Evolutionary conservation across 2,329 filamentous ascomycete species (phyloP).

Genomic region (Trichoderma asperellum): DNA sequence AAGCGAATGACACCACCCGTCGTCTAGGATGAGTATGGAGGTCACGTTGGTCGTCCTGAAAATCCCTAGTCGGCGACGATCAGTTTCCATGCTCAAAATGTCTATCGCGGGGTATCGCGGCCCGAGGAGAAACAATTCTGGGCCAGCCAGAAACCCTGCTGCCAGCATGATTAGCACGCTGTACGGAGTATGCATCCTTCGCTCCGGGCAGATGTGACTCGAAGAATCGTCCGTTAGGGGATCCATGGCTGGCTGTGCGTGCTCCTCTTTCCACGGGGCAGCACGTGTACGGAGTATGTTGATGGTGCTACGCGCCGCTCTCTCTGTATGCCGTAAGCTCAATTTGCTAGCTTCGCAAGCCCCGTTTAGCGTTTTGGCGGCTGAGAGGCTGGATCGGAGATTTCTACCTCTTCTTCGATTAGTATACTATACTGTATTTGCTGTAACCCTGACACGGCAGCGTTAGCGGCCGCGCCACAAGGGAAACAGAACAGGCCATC

Average conservation of each 20-base stretch:
- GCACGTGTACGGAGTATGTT: background rate
- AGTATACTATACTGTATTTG: background rate
- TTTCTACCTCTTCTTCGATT: background rate
- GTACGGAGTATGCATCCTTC: background rate
- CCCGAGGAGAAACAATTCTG: slow-evolving; percentile 10
- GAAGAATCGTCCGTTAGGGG: background rate
- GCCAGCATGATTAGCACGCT: background rate
- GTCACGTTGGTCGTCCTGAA: slow-evolving; percentile 6
- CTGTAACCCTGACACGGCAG: background rate
- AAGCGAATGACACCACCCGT: slow-evolving; percentile 9
- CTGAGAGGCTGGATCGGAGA: slow-evolving; percentile 25
- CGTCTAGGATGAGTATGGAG: background rate
- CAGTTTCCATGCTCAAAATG: background rate
- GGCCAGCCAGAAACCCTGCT: slow-evolving; percentile 8
- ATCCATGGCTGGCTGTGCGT: background rate
- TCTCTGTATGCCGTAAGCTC: background rate
- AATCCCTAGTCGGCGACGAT: slow-evolving; percentile 11
- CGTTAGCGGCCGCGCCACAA: background rate
- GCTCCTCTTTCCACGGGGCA: background rate
- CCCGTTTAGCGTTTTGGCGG: slow-evolving; percentile 21
- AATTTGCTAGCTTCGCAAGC: background rate
- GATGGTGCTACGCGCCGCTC: background rate
- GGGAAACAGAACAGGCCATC: background rate
- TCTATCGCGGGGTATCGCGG: slow-evolving; percentile 25
- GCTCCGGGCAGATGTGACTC: background rate